Percentiles rank a stretch among this genome's conserved stretches.
Conservation (phyloP, 495 filamentous ascomycete species). For the Immersiella caudata region DNA sequence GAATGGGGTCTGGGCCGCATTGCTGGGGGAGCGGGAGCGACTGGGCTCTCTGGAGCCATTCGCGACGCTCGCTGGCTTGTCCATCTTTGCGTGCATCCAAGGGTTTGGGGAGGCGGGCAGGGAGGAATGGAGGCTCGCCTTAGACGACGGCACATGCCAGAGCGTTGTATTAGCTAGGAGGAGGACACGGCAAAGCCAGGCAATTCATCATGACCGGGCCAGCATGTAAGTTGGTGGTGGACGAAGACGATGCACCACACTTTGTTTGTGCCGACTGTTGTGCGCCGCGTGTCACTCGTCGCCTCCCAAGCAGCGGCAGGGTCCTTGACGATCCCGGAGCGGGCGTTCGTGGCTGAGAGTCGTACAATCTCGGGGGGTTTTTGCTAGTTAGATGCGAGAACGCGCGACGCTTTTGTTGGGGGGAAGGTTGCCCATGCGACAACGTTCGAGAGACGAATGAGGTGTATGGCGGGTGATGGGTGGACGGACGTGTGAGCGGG, state of each 20-base stretch:
- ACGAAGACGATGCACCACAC: constrained; percentile 3
- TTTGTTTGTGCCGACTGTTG: constrained; percentile 2
- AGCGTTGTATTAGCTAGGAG: constrained; percentile 31
- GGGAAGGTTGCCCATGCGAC: constrained; percentile 14
- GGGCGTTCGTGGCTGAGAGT: constrained; percentile 4
- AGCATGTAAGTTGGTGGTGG: constrained; percentile 21
- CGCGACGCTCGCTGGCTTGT: constrained; percentile 37
- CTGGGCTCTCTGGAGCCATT: constrained; percentile 25
- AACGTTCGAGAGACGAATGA: constrained; percentile 14
- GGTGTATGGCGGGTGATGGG: constrained; percentile 9
- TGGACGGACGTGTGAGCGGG: constrained; percentile 19
- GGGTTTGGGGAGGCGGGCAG: constrained; percentile 14
- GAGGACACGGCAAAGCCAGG: constrained; percentile 23
- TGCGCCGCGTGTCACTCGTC: constrained; percentile 5
- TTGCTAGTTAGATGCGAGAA: constrained; percentile 8
- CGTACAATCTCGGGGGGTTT: neutral
- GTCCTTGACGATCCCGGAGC: neutral
- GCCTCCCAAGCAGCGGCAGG: neutral
- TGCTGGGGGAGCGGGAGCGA: constrained; percentile 21
- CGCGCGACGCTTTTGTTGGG: constrained; percentile 5
- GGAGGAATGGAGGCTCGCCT: constrained; percentile 27
- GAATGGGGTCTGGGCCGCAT: constrained; percentile 16
- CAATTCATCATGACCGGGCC: constrained; percentile 33
- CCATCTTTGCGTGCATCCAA: constrained; percentile 37
- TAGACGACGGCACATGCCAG: constrained; percentile 36